phyloP scores from a whole-genome alignment of 306 rosid species.

The Trichosanthes truncata region DNA sequence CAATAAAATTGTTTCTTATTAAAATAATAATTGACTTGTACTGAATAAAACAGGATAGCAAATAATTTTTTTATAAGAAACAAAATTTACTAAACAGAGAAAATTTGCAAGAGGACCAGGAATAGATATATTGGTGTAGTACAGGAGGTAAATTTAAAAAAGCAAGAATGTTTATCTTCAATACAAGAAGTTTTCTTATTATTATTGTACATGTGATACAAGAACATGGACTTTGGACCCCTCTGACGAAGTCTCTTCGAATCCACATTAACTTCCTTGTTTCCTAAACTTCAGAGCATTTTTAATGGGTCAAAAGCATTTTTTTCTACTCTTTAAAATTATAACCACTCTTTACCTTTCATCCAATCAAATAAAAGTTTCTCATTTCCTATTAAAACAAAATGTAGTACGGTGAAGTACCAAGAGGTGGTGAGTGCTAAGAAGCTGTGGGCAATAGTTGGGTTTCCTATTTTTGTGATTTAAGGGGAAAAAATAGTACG shows the following conservation, averaged over 20 bases:
- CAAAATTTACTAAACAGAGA: not conserved
- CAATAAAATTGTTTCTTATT: no score
- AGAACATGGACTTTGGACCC: not conserved
- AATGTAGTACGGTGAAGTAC: not conserved
- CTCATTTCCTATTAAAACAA: no score
- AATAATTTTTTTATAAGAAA: not conserved
- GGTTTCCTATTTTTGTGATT: not conserved
- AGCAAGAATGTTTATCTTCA: not conserved
- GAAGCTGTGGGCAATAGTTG: not conserved
- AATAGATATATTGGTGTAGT: not conserved
- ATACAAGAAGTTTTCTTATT: not conserved
- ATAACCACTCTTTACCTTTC: not conserved
- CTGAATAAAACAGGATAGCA: not conserved
- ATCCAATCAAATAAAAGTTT: not conserved
- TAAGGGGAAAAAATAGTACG: not conserved
- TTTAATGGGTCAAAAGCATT: no score
- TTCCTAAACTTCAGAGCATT: not conserved
- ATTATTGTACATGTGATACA: not conserved
- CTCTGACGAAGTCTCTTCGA: not conserved
- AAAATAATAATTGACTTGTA: not conserved
- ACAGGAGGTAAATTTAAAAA: not conserved
- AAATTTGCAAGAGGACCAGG: not conserved
- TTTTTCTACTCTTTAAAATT: no score
- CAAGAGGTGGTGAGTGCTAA: no score
- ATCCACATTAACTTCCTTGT: not conserved